Evolutionary conservation across 345 rosid species (phyloP).

Genomic region (Lepidium didymum): DNA sequence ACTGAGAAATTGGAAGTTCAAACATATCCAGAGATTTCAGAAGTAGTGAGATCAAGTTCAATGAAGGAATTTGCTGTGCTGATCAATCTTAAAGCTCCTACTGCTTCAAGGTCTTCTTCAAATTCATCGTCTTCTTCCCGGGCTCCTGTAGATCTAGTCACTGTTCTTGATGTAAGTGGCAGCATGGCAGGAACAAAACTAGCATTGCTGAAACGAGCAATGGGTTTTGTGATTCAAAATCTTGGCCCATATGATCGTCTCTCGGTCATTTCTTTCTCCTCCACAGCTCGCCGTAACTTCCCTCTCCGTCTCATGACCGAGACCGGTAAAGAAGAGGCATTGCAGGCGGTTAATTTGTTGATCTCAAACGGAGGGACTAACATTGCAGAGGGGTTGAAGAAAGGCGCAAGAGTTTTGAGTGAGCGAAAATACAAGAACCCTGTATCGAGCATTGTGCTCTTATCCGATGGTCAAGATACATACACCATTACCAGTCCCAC

Average conservation of each 20-base stretch:
- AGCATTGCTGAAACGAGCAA: constrained; percentile 90
- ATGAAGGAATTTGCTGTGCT: constrained; percentile 63
- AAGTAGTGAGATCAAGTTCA: constrained; percentile 39
- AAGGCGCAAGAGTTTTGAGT: constrained; percentile 69
- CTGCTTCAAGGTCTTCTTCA: constrained; percentile 29
- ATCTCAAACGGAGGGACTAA: constrained; percentile 89
- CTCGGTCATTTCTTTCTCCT: constrained; percentile 87
- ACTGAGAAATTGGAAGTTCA: constrained; percentile 45
- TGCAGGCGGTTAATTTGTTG: constrained; percentile 80
- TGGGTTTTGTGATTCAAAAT: constrained; percentile 97
- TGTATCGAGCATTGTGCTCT: constrained; percentile 73
- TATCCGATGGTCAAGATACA: constrained; percentile 95
- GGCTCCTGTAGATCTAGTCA: constrained; percentile 85
- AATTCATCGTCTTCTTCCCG: constrained; percentile 36
- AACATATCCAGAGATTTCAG: constrained; percentile 63
- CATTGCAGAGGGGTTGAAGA: constrained; percentile 85
- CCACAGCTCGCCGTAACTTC: constrained; percentile 76
- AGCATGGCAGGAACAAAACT: constrained; percentile 97
- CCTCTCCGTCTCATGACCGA: constrained; percentile 84
- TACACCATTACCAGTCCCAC: constrained; percentile 53
- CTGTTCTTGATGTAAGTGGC: constrained; percentile 97
- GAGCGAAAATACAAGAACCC: constrained; percentile 84
- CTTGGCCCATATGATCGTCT: constrained; percentile 91
- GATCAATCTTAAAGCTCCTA: constrained; percentile 83
- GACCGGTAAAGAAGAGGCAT: constrained; percentile 66